Evolutionary conservation across 768 basidiomycete species (phyloP), one percentile per base, ranked within the genome.

Genomic region (Hemileccinum impolitum): DNA sequence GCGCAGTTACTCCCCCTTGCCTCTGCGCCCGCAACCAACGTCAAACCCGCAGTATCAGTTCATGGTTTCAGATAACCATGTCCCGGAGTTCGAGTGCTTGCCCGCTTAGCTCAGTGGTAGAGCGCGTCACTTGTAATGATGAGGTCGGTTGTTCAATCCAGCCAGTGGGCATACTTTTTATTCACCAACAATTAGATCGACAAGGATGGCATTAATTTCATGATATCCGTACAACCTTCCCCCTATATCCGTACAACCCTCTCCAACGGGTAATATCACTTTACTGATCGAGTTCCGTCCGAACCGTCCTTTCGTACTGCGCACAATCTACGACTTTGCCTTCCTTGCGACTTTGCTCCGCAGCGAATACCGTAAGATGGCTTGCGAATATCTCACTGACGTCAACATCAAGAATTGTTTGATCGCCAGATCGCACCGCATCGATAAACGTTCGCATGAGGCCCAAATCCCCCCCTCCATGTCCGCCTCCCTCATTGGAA

Each of bases 341-440:
- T 54, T 87, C 78, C 48, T 65, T 75, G 54, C 90, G 73, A 55
- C 88, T 87, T 51, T 78, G 73, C 72, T 94, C 91, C 34, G 90
- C 90, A 48, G 92, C 92, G 70, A 94, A 94, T 30, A 92, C 89
- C 1, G 87, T 83, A 59, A 94, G 62, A 67, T 93, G 90, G 54
- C 84, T 87, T 62, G 76, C 81, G 49, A 93, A 66, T 15, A 90
- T 78, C 45, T 91, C 88, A 8, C 72, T 70, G 1, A 88, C 72
- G 55, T 79, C 72, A 15, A 87, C 88, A 28, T 82, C 85, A 28
- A 94, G 74, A 25, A 77, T 49, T 3, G 74, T 70, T 69, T 93
- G 91, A 47, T 78, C 73, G 4, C 77, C 76, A 10, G 71, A 75
- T 47, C 76, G 74, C 39, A 93, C 89, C 1, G 90, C 92, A 53